Evolutionary conservation across 257 asterid species (phyloP), one percentile per base, ranked within the genome.

Genomic region (Scutellaria baicalensis): DNA sequence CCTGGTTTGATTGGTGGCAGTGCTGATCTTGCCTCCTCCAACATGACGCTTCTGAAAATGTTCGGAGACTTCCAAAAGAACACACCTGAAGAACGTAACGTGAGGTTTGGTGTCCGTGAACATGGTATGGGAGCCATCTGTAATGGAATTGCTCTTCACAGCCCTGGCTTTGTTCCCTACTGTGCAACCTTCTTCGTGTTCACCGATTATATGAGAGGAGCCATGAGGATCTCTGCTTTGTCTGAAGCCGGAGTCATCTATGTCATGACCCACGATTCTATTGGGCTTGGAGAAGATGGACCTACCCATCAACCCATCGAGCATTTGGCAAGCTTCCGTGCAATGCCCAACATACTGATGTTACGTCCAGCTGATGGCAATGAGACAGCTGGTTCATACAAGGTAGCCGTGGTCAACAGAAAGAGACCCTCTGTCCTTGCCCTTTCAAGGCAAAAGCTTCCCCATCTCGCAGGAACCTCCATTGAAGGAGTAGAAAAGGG

Each of bases 1-100:
- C 96, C 96, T 27, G 96, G 96, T 66, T 82, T 89, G 59, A 75
- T 89, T 33, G 96, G 96, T 20, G 96, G 96, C 63, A 89, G 96
- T 76, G 96, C 96, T 50, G 96, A 89, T 77, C 92, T 89, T n/a
- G 96, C 96, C 59, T 87, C 96, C 31, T 89, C 96, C 78, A 89
- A 89, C 82, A 89, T 89, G 96, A 89, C 96, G 39, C 92, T 89
- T 70, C 61, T 89, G 63, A 89, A 89, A 85, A 74, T 74, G 79
- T 89, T 82, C 13, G 96, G 96, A 0, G 84, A 89, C 81, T 89
- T 87, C 88, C 96, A 89, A 56, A 89, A 85, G 80, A 69, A 64
- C 77, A 89, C 94, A 3, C 94, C 96, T 2, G 96, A 87, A 79
- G 96, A 89, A 62, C 90, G 96, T 3, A 89, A 89, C 21, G 51